Evolutionary conservation across 2,329 filamentous ascomycete species (phyloP).

Genomic region (Alternaria triticimaculans): DNA sequence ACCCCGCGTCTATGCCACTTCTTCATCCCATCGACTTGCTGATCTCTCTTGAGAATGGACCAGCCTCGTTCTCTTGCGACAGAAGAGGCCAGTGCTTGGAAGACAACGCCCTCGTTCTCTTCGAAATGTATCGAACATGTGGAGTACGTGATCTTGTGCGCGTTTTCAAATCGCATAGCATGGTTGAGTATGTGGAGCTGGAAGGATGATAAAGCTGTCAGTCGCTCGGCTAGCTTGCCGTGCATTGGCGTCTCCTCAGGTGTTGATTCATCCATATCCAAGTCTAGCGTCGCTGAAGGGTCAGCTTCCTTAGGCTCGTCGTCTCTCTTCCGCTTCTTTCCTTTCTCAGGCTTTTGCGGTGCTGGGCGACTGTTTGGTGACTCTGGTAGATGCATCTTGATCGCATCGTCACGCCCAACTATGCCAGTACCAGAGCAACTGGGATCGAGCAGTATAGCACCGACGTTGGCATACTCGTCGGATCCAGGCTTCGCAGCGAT

Average conservation of each 20-base stretch:
- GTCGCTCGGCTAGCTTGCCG: slow-evolving; percentile 57
- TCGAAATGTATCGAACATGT: slow-evolving; percentile 88
- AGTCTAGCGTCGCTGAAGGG: slow-evolving; percentile 18
- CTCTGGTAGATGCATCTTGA: slow-evolving; percentile 63
- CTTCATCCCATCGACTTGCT: slow-evolving; percentile 78
- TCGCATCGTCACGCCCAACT: slow-evolving; percentile 82
- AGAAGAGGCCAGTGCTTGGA: slow-evolving; percentile 71
- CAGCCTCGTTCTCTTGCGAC: slow-evolving; percentile 74
- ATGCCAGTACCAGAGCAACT: slow-evolving; percentile 97
- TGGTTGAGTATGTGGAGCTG: slow-evolving; percentile 84
- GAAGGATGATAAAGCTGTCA: slow-evolving; percentile 78
- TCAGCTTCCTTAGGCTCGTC: slow-evolving; percentile 12
- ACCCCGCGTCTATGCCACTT: slow-evolving; percentile 71
- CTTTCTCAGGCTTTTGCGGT: slow-evolving; percentile 19
- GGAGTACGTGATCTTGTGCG: slow-evolving; percentile 79
- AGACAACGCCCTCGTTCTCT: slow-evolving; percentile 89
- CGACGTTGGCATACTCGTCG: slow-evolving; percentile 71
- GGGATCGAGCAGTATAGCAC: slow-evolving; percentile 84
- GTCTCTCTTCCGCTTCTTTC: slow-evolving; percentile 45
- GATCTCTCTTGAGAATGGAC: slow-evolving; percentile 72
- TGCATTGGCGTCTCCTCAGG: slow-evolving; percentile 50
- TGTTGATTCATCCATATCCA: slow-evolving; percentile 39
- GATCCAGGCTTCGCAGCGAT: slow-evolving; percentile 72
- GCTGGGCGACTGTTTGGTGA: slow-evolving; percentile 28
- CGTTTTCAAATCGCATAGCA: slow-evolving; percentile 78